Evolutionary conservation across 2,329 filamentous ascomycete genomes (phyloP), one percentile per base, ranked within the genome.

Genomic region (Beauveria rudraprayagi): DNA sequence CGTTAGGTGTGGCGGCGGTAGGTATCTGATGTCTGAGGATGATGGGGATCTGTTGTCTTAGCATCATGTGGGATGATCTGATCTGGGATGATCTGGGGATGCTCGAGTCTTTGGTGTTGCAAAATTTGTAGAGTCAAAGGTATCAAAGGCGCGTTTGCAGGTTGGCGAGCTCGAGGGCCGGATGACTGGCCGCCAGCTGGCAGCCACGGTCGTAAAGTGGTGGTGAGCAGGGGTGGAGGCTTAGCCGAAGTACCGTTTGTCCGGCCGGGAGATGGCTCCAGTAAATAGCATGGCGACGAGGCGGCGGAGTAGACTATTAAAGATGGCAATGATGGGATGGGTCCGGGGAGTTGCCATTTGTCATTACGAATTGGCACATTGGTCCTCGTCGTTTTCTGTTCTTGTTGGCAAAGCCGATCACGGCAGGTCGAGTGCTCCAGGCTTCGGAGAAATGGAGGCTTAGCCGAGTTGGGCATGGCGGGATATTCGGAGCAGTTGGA

Each of bases 191-290:
- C 7, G 40, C 24, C 24, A 55, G 52, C 40, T 47, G 41, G 54
- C 51, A 54, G 34, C 54, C 24, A 56, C 54, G 54, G 43, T 11
- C 51, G 51, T 16, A 19, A 46, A 17, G 24, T 52, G 22, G 24
- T 52, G 22, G 37, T 16, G 52, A 19, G 54, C 28, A 34, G 40
- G 11, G 34, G 22, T 59, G 24, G 56, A 43, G 17, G 30, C 28
- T 43, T 16, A 59, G 47, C 56, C 56, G 56, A 59, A 59, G 56
- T 59, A 59, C 56, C 56, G 19, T 59, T 59, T 41, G 56, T 59
- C 56, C 56, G 56, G 56, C 56, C 56, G 47, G 44, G 30, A 16
- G 9, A n/a, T 37, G 34, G 34, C 34, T 37, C 34, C 34, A 37
- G 34, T 37, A 37, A 37, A 37, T 11, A 37, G 34, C 34, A 37